Base-by-base conservation (phyloP, 1,284 basidiomycete genomes). In the Sporisorium reilianum region DNA sequence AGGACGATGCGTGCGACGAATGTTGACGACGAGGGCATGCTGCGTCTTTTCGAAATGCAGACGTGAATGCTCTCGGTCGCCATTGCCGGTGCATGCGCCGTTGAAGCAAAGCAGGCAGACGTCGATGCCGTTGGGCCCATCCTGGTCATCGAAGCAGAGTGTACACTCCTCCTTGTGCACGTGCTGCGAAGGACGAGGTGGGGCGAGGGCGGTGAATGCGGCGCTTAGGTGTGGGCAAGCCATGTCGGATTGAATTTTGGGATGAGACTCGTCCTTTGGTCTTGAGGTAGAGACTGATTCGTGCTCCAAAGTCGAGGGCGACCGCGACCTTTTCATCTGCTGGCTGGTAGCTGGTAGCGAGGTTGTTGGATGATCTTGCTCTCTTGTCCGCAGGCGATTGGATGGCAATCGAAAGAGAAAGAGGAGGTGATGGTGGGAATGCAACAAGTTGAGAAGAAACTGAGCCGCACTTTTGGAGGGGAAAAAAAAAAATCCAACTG, bases 21-120 rank as follows among this genome's bases (percentile, higher is more conserved):
- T 87, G 73, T 97, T 96, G 57, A 97, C 86, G 0, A 91, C 91
- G 73, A 95, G 90, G 0, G 87, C 75, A 84, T 99, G 96, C 0
- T 89, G 89, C 0, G 89, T 89, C 87, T 81, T 78, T 40, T 68
- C 52, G 30, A 53, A 69, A 56, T 84, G 83, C 3, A 79, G 56
- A 9, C 60, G 50, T 1, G 82, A 75, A 48, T 84, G 82, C n/a
- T 78, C 52, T 25, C 78, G 78, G 38, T 77, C 72, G 11, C 45
- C 42, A 26, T 78, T 75, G 38, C 71, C 77, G 5, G 62, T 69
- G 58, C 80, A 84, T 14, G 7, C 91, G 14, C 95, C 95, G 78
- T 97, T 97, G 88, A 96, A 99, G 87, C 97, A 99, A 25, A 86
- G 85, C 58, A 99, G 87, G 85, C 96, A 99, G 52, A 98, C 92